These are phyloP conservation scores for Strobilomyces confusus DNA, from an alignment of 768 basidiomycete genomes.

Conservation along the genomic window DNA sequence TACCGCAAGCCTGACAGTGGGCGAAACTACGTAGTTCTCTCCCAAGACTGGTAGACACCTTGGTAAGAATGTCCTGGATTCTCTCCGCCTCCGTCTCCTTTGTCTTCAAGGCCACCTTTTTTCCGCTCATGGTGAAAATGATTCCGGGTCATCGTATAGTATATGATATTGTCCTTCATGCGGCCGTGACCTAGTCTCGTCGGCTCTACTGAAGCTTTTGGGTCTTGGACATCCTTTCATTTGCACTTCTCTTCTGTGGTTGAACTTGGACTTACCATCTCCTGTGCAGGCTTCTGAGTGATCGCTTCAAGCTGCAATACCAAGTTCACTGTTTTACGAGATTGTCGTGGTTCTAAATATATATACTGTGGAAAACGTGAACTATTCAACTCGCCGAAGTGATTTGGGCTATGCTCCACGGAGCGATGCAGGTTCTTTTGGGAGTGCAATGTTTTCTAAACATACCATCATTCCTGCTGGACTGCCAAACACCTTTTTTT, in stretches of 20 bases:
- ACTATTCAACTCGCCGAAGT: not conserved
- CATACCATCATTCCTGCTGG: not conserved
- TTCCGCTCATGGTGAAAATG: too few relatives aligned
- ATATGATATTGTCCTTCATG: too few relatives aligned
- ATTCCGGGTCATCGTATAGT: too few relatives aligned
- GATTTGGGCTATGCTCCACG: constrained; percentile 5
- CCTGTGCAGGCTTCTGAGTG: not conserved
- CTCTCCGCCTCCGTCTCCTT: too few relatives aligned
- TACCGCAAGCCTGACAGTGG: too few relatives aligned
- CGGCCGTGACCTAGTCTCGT: too few relatives aligned
- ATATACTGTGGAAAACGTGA: not conserved
- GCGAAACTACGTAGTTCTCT: too few relatives aligned
- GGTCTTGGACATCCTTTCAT: not conserved
- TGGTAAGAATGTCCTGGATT: too few relatives aligned
- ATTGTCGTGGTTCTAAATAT: not conserved
- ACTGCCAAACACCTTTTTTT: not conserved
- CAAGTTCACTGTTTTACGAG: not conserved
- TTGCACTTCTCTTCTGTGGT: not conserved
- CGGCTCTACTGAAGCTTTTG: too few relatives aligned
- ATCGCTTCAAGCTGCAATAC: not conserved
- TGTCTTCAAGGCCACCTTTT: too few relatives aligned
- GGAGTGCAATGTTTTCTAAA: not conserved
- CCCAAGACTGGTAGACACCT: too few relatives aligned
- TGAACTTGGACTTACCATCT: not conserved
- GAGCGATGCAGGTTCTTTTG: not conserved